Evolutionary conservation across 768 basidiomycete genomes (phyloP), one percentile per base, ranked within the genome.

Genomic region (Gloeophyllum trabeum): DNA sequence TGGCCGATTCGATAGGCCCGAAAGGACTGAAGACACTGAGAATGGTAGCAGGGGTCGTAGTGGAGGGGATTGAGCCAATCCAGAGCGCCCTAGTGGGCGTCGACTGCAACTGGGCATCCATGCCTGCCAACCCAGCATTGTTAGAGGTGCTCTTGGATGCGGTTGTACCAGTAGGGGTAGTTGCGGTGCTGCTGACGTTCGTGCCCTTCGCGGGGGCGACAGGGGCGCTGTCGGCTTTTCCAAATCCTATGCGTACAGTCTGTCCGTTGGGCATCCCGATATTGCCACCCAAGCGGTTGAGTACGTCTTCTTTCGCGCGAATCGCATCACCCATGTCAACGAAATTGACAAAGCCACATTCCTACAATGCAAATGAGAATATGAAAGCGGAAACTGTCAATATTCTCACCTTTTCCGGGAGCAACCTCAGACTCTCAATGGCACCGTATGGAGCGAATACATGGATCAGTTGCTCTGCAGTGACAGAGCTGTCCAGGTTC

Each of bases 281-380:
- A 50, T 89, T 86, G 5, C 94, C 93, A 37, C 91, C 91, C 20
- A 97, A 75, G 19, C 94, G 80, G 60, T 94, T 97, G 42, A 96
- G 71, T 30, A 99, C 93, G 61, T 99, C 96, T 21, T 99, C 96
- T 57, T 96, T 94, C 10, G 96, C 96, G 44, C 90, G 81, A 49
- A 98, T 81, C n/a, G 94, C 94, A 60, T 98, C 94, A 1, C 79
- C 73, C 57, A 88, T 85, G 49, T 96, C 92, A 35, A 96, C 89
- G 58, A 96, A 99, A 58, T 99, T 99, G 57, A 99, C 94, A 58
- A 99, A 99, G 6, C 94, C 96, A 57, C 96, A 99, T 60, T 96
- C 92, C 93, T 97, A 46, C 26, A 44, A 40, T 24, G 5, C 37
- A 35, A n/a, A n/a, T 13, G n/a, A 35, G 40, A 30, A 20, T 39